Percentiles rank a stretch among this genome's conserved stretches.
Evolutionary conservation across 768 basidiomycete species (phyloP).

Genomic region (Phallus indusiatus): DNA sequence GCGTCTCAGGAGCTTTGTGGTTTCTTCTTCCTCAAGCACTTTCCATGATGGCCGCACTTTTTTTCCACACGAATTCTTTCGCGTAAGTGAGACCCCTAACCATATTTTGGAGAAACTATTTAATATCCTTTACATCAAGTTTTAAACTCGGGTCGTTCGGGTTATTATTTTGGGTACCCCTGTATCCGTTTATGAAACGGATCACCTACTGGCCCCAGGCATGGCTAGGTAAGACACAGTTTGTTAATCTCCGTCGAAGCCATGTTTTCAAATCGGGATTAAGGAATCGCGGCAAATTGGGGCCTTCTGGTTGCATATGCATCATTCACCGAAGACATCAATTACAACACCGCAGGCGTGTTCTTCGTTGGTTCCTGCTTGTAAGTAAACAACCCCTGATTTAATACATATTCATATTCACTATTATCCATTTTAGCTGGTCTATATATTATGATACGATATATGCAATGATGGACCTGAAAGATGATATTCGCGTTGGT

Average conservation of each 20-base stretch:
- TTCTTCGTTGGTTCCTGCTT: constrained; percentile 15
- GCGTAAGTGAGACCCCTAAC: not conserved
- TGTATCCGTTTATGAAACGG: constrained; percentile 48
- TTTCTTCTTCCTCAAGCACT: not conserved
- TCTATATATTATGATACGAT: constrained; percentile 51
- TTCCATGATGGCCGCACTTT: not conserved
- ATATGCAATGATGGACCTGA: constrained; percentile 73
- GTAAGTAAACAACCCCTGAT: constrained; percentile 24
- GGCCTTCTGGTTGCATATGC: constrained; percentile 26
- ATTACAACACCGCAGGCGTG: constrained; percentile 21
- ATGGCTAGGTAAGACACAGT: not conserved
- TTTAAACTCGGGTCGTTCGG: no score
- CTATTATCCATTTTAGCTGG: constrained; percentile 29
- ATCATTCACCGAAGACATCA: constrained; percentile 26
- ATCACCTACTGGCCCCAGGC: not conserved
- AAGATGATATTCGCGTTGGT: constrained; percentile 64
- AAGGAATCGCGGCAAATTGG: constrained; percentile 9
- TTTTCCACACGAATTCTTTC: not conserved
- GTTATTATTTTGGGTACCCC: not conserved
- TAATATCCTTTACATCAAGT: not conserved
- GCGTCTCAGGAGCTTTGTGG: not conserved
- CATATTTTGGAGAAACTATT: not conserved
- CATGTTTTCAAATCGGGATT: no score
- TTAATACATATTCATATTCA: constrained; percentile 23
- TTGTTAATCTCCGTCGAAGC: no score